These are phyloP conservation scores for Ceratobasidium sp. DNA, from an alignment of 1,284 basidiomycete genomes.

Conservation along the genomic window DNA sequence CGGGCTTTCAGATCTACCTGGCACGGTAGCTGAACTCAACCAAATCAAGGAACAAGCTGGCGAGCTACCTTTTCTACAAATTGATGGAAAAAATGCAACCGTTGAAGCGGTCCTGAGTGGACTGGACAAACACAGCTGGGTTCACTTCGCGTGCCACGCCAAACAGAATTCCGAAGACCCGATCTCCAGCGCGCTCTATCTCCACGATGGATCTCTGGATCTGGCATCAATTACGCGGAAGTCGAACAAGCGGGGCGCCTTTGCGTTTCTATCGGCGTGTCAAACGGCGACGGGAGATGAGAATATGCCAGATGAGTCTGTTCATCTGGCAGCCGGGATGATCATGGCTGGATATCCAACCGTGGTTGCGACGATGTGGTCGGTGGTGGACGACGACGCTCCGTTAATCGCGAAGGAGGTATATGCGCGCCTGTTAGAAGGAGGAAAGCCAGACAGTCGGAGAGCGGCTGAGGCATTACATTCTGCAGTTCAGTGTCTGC, in stretches of 20 bases:
- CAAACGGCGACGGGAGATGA: conserved; percentile 30
- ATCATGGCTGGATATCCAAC: conserved; percentile 40
- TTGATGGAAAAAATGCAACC: background rate
- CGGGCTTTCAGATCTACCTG: background rate
- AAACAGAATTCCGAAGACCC: background rate
- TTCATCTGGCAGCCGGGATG: conserved; percentile 40
- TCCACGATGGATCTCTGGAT: background rate
- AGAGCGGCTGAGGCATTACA: background rate
- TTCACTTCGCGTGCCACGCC: background rate
- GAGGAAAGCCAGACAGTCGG: background rate
- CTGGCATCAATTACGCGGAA: background rate
- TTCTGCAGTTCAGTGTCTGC: background rate
- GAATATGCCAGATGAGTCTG: conserved; percentile 38
- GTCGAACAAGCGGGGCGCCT: background rate
- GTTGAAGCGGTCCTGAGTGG: background rate
- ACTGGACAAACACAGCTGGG: background rate
- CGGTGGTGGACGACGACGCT: conserved; percentile 1
- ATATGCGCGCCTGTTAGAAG: no score
- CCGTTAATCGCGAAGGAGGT: background rate
- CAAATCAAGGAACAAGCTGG: background rate
- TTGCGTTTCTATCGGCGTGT: background rate
- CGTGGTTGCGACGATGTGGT: no score
- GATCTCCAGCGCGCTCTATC: background rate
- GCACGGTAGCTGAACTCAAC: no score
- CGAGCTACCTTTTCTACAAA: background rate